phyloP scores from a whole-genome alignment of 75 land plant species.

The Sequoiadendron giganteum region DNA sequence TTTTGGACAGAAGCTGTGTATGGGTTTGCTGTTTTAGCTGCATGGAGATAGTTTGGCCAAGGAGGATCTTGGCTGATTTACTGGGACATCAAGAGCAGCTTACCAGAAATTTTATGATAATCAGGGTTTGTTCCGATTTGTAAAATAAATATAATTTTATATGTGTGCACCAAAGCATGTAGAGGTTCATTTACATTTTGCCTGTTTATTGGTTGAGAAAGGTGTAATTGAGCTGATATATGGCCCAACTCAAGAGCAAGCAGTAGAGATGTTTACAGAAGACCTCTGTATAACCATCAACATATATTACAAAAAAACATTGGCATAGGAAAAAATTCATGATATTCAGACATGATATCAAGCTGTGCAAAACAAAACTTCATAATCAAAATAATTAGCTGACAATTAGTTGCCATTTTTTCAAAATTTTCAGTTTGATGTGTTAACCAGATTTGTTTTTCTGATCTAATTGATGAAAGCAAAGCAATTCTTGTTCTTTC shows the following conservation, averaged over 20 bases:
- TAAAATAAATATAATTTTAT: not conserved
- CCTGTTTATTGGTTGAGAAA: not conserved
- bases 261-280: not conserved
- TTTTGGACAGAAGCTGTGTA: conserved; percentile 14
- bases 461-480: not conserved
- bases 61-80: conserved; percentile 7
- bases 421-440: not conserved
- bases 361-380: not conserved
- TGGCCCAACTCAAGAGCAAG: not conserved
- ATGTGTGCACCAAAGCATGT: not conserved
- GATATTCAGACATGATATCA: not conserved
- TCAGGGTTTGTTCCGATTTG: not conserved
- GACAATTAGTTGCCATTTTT: not conserved
- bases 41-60: conserved; percentile 10
- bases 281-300: not conserved
- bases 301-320: not conserved
- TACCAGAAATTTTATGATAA: not conserved
- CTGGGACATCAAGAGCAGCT: not conserved
- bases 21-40: not conserved
- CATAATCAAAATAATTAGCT: not conserved
- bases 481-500: not conserved
- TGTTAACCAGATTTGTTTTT: not conserved
- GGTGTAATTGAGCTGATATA: not conserved
- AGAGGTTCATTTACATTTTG: not conserved
- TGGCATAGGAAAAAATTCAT: not conserved